Percentiles rank a stretch among this genome's conserved stretches.
Evolutionary conservation across 345 rosid genomes (phyloP).

Genomic region (Cardamine chenopodiifolia): DNA sequence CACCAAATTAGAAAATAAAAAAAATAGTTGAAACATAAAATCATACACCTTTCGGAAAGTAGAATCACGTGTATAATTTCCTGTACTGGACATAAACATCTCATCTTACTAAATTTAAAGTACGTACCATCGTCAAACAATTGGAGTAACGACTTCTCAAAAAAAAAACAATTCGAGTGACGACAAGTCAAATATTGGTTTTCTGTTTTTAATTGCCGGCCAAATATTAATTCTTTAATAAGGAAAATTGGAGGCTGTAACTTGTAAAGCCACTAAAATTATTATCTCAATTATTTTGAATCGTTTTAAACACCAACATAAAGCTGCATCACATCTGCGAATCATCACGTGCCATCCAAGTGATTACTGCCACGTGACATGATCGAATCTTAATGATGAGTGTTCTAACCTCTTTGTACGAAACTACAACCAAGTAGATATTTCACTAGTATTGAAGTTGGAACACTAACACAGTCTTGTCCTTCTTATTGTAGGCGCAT

Average conservation of each 20-base stretch:
- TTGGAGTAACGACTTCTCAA: background rate
- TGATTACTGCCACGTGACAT: background rate
- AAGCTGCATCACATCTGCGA: conserved; percentile 15
- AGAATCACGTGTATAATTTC: background rate
- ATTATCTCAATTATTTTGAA: background rate
- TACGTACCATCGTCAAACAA: background rate
- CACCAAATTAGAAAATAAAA: background rate
- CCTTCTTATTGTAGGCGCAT: background rate
- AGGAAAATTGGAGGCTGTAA: background rate
- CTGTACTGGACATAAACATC: background rate
- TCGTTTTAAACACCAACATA: conserved; percentile 1
- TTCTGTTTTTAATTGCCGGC: background rate
- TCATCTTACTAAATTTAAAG: background rate
- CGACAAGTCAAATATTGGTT: background rate
- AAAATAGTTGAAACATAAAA: background rate
- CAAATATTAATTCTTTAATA: background rate
- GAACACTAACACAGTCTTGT: background rate
- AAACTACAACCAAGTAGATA: conserved; percentile 6
- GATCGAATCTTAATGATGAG: background rate
- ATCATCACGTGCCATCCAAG: conserved; percentile 5
- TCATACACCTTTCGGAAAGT: background rate
- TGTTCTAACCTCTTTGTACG: background rate
- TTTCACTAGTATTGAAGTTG: background rate
- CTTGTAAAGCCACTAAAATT: background rate
- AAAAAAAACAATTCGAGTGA: background rate